phyloP scores from a whole-genome alignment of 1,139 yeast species.

The Saccharomyces hybrid region DNA sequence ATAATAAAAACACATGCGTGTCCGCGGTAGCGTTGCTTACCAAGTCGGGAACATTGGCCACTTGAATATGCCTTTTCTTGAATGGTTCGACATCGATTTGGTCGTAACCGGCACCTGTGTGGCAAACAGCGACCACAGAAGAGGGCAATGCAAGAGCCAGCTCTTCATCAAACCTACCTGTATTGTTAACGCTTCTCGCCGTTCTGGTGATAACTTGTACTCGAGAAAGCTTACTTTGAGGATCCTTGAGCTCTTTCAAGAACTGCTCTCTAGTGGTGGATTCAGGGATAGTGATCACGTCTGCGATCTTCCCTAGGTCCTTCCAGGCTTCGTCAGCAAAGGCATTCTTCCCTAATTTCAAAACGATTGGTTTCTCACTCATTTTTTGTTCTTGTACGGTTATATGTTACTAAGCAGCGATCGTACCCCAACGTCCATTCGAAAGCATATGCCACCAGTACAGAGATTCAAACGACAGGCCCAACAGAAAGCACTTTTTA shows the following conservation, averaged over 20 bases:
- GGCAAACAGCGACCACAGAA: slow-evolving; percentile 57
- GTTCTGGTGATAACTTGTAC: slow-evolving; percentile 48
- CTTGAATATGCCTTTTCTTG: slow-evolving; percentile 42
- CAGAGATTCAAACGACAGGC: not conserved
- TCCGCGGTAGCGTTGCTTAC: slow-evolving; percentile 82
- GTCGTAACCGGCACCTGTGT: slow-evolving; percentile 94
- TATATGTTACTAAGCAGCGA: not conserved
- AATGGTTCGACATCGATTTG: slow-evolving; percentile 50
- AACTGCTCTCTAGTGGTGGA: slow-evolving; percentile 48
- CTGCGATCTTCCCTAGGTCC: slow-evolving; percentile 40
- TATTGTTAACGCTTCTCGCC: slow-evolving; percentile 38
- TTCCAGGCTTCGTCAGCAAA: slow-evolving; percentile 55
- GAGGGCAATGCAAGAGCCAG: slow-evolving; percentile 54
- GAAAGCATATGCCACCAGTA: too few species aligned
- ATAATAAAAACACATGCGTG: slow-evolving; percentile 57
- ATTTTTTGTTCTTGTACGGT: slow-evolving; percentile 5
- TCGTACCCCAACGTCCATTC: not conserved
- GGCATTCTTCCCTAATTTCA: slow-evolving; percentile 49
- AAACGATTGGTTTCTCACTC: slow-evolving; percentile 43
- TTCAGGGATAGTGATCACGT: slow-evolving; percentile 39
- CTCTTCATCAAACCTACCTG: slow-evolving; percentile 77
- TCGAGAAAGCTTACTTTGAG: slow-evolving; percentile 38
- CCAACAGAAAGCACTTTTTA: not conserved
- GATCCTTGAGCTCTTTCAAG: slow-evolving; percentile 40
- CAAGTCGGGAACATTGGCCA: slow-evolving; percentile 64